Conservation (phyloP, 202 grass and related monocot genomes). For the Thinopyrum obtusiflorum region DNA sequence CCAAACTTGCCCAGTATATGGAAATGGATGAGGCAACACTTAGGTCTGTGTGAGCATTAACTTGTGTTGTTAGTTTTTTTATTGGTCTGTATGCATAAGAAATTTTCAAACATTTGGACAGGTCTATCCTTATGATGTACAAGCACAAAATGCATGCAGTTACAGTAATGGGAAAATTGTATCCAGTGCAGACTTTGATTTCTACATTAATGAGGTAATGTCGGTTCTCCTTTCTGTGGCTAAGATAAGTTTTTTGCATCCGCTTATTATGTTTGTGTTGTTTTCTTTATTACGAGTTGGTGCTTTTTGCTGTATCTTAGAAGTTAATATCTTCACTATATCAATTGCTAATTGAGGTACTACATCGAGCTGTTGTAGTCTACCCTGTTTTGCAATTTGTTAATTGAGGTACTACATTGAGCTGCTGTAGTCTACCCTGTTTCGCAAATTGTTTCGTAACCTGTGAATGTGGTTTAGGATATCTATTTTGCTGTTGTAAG, state of each 20-base stretch:
- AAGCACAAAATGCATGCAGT: slow-evolving; percentile 98
- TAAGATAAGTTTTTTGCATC: not conserved
- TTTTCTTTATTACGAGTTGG: not conserved
- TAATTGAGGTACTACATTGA: too few species aligned
- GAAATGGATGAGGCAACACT: slow-evolving; percentile 88
- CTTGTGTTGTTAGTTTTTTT: slow-evolving; percentile 23
- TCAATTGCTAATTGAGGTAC: not conserved
- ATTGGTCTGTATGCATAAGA: not conserved
- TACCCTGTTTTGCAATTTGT: too few species aligned
- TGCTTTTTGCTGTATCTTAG: not conserved
- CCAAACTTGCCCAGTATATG: slow-evolving; percentile 95
- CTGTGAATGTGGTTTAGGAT: too few species aligned
- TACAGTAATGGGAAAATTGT: slow-evolving; percentile 81
- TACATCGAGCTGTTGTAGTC: not conserved
- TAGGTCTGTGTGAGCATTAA: slow-evolving; percentile 51
- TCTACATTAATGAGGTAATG: slow-evolving; percentile 82
- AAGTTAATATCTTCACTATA: not conserved
- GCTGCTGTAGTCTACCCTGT: too few species aligned
- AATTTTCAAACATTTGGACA: slow-evolving; percentile 26
- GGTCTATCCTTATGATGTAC: slow-evolving; percentile 95
- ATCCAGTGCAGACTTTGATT: slow-evolving; percentile 88
- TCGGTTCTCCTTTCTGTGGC: not conserved
- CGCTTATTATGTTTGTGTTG: not conserved
- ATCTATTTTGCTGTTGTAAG: too few species aligned
- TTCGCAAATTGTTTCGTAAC: too few species aligned